Conservation (phyloP, 305 asterid species). For the Solanum hybrid region DNA sequence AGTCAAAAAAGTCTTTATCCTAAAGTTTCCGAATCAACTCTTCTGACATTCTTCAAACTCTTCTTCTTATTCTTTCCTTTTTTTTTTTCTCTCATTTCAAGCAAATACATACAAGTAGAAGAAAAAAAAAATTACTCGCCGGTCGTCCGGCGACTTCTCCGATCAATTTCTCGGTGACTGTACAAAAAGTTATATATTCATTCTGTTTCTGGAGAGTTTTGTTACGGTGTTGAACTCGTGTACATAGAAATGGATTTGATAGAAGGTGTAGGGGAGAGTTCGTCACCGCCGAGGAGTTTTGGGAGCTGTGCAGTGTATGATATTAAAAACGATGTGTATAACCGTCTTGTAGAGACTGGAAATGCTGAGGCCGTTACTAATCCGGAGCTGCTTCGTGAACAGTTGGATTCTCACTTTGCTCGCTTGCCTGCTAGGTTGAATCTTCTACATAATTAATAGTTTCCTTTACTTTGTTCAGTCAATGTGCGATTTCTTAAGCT, state of each 20-base stretch:
- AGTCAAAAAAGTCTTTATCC: background rate
- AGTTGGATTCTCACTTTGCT: conserved; percentile 73
- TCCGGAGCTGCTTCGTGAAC: conserved; percentile 63
- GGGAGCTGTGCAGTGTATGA: conserved; percentile 47
- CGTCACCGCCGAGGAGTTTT: conserved; percentile 80
- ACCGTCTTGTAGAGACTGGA: conserved; percentile 51
- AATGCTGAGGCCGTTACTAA: conserved; percentile 52
- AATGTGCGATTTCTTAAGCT: background rate
- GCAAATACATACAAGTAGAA: conserved; percentile 4
- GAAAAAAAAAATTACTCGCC: background rate
- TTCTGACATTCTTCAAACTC: conserved; percentile 21
- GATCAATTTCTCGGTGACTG: background rate
- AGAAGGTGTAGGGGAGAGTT: conserved; percentile 91
- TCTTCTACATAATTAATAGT: background rate
- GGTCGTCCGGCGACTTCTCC: background rate
- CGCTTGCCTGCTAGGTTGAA: conserved; percentile 81
- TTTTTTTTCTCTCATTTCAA: conserved; percentile 27
- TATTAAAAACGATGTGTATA: conserved; percentile 59
- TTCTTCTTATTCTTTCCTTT: conserved; percentile 3
- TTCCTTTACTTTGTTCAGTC: background rate
- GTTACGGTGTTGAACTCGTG: background rate
- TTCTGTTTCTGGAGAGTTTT: background rate
- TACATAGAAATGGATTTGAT: conserved; percentile 47
- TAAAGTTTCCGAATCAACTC: conserved; percentile 8
- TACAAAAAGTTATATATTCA: background rate